phyloP scores from a whole-genome alignment of 495 filamentous ascomycete species.

The Penicilliopsis zonata region DNA sequence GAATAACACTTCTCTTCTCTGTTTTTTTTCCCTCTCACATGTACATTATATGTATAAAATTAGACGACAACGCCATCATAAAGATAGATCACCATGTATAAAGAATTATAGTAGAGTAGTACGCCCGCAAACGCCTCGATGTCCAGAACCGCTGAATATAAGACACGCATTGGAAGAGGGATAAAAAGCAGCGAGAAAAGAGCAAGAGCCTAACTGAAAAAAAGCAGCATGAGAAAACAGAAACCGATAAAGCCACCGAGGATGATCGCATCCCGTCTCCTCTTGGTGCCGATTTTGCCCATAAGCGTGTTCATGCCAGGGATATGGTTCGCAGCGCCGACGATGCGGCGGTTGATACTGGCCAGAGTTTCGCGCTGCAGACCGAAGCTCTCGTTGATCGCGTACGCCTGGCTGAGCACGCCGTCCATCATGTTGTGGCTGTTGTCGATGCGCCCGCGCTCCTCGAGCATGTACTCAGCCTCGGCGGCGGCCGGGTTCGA shows the following conservation, averaged over 20 bases:
- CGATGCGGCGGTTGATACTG: slow-evolving; percentile 81
- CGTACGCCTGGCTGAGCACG: slow-evolving; percentile 92
- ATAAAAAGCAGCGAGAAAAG: slow-evolving; percentile 2
- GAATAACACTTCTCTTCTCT: slow-evolving; percentile 2
- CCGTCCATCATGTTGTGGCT: slow-evolving; percentile 80
- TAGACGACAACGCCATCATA: slow-evolving; percentile 6
- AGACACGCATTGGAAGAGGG: slow-evolving; percentile 1
- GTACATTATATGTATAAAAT: slow-evolving; percentile 12
- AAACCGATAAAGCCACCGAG: slow-evolving; percentile 81
- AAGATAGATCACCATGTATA: slow-evolving; percentile 7
- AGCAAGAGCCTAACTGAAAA: slow-evolving; percentile 39
- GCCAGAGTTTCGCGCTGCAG: slow-evolving; percentile 75
- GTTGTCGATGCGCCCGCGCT: slow-evolving; percentile 72
- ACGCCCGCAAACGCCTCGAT: slow-evolving; percentile 13
- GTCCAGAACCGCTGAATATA: not conserved
- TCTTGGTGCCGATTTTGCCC: slow-evolving; percentile 85
- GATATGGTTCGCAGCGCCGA: slow-evolving; percentile 74
- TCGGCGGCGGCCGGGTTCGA: slow-evolving; percentile 71
- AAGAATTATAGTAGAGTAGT: slow-evolving; percentile 7
- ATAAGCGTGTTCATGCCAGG: slow-evolving; percentile 92
- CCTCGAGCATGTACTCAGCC: slow-evolving; percentile 93
- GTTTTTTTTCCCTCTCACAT: too few species aligned
- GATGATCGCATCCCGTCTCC: slow-evolving; percentile 90
- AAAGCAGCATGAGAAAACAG: slow-evolving; percentile 80
- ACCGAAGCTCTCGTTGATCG: slow-evolving; percentile 84